These are phyloP conservation scores for Acorus calamus DNA, from an alignment of 106 monocot species.

Conservation along the genomic window DNA sequence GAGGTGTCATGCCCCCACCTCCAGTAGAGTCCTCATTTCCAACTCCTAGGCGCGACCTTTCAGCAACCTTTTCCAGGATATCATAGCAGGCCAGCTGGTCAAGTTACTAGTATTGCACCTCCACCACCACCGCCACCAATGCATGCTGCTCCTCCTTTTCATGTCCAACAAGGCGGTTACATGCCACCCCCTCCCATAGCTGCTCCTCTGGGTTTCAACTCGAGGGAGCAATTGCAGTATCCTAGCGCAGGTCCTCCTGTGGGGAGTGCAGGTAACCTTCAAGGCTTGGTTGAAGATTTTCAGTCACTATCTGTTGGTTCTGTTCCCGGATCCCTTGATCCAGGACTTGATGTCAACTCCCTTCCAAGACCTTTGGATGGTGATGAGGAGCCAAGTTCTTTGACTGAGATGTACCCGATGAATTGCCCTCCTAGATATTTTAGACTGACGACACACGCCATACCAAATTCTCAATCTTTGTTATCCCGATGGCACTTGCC, in stretches of 20 bases:
- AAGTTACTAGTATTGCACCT: slow-evolving; percentile 21
- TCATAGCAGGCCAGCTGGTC: slow-evolving; percentile 6
- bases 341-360: slow-evolving; percentile 52
- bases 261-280: slow-evolving; percentile 24
- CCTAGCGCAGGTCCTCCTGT: slow-evolving; percentile 43
- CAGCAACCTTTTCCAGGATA: slow-evolving; percentile 19
- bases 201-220: slow-evolving; percentile 18
- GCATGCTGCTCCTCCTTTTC: slow-evolving; percentile 27
- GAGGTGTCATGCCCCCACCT: slow-evolving; percentile 15
- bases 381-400: slow-evolving; percentile 43
- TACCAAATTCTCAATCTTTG: slow-evolving; percentile 91
- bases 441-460: slow-evolving; percentile 78
- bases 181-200: slow-evolving; percentile 32
- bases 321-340: slow-evolving; percentile 68
- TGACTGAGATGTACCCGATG: slow-evolving; percentile 60
- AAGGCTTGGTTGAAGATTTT: slow-evolving; percentile 85
- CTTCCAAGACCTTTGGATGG: slow-evolving; percentile 75
- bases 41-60: slow-evolving; percentile 16
- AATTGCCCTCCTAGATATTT: slow-evolving; percentile 87
- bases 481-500: slow-evolving; percentile 93
- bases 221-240: slow-evolving; percentile 43
- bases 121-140: slow-evolving; percentile 24
- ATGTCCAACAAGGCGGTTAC: slow-evolving; percentile 21
- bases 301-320: slow-evolving; percentile 79
- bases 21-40: slow-evolving; percentile 17